Conservation (phyloP, 2,329 filamentous ascomycete species). For the Septoria linicola region DNA sequence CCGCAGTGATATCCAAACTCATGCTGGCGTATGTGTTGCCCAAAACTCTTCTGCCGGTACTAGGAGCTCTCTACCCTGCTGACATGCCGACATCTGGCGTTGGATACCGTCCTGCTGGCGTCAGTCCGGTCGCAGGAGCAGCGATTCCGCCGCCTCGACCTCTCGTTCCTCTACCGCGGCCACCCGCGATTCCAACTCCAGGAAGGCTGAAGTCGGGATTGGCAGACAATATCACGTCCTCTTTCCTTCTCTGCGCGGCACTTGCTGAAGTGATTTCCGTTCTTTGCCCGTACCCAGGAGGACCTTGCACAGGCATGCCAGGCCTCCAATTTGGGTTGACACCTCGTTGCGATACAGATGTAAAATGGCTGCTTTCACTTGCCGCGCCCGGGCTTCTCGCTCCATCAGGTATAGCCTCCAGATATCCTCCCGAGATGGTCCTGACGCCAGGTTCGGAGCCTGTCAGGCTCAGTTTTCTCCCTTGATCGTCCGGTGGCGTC, state of each 20-base stretch:
- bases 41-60: background rate
- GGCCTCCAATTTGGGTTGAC: constrained; percentile 85
- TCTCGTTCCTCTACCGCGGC: constrained; percentile 36
- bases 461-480: constrained; percentile 59
- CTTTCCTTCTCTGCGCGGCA: constrained; percentile 49
- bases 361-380: constrained; percentile 82
- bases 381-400: constrained; percentile 61
- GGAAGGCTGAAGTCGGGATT: constrained; percentile 86
- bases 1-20: too few relatives aligned
- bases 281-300: constrained; percentile 17
- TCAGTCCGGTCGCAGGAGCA: constrained; percentile 28
- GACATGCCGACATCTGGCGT: constrained; percentile 21
- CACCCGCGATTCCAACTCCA: constrained; percentile 38
- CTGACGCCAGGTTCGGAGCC: constrained; percentile 6
- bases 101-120: constrained; percentile 36
- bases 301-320: constrained; percentile 46
- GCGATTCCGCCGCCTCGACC: constrained; percentile 35
- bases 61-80: background rate
- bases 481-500: constrained; percentile 41
- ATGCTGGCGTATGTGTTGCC: too few relatives aligned
- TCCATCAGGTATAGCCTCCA: constrained; percentile 64
- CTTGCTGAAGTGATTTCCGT: constrained; percentile 35
- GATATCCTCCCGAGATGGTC: constrained; percentile 25
- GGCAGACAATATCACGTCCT: constrained; percentile 71
- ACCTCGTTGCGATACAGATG: constrained; percentile 82